These are phyloP conservation scores for Phytophthora citricola DNA, from an alignment of 352 stramenopile species.

Conservation along the genomic window DNA sequence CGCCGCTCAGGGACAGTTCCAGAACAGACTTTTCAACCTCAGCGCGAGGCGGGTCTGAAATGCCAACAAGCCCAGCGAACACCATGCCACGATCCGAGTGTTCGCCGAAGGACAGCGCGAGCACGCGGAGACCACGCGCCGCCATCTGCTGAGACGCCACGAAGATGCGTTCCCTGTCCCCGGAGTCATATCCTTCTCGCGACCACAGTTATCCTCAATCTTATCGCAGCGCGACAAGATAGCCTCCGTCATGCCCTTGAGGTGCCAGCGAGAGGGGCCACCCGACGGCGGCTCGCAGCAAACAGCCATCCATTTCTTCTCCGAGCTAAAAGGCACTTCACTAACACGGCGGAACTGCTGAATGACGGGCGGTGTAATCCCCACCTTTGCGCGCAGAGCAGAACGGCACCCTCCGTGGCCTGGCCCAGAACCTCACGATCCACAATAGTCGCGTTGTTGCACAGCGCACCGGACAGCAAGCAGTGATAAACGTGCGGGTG, in stretches of 20 bases:
- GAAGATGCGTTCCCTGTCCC: conserved; percentile 72
- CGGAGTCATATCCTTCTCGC: conserved; percentile 67
- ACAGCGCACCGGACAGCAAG: conserved; percentile 74
- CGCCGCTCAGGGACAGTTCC: conserved; percentile 60
- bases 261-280: conserved; percentile 65
- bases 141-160: conserved; percentile 74
- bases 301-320: conserved; percentile 98
- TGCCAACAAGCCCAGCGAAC: conserved; percentile 94
- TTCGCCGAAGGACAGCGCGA: conserved; percentile 91
- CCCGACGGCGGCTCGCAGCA: conserved; percentile 62
- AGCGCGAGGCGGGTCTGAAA: conserved; percentile 84
- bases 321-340: conserved; percentile 96
- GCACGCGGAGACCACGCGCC: conserved; percentile 79
- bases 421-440: conserved; percentile 82
- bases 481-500: conserved; percentile 82
- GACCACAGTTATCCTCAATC: conserved; percentile 77
- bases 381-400: conserved; percentile 73
- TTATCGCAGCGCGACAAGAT: conserved; percentile 79
- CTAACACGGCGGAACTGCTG: conserved; percentile 77
- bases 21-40: conserved; percentile 73
- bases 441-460: conserved; percentile 79
- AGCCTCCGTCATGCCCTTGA: conserved; percentile 87
- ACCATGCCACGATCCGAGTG: conserved; percentile 86
- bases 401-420: conserved; percentile 77
- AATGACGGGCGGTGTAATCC: conserved; percentile 47